These are phyloP conservation scores for Gossypium armourianum DNA, from an alignment of 441 rosid species.

Conservation along the genomic window DNA sequence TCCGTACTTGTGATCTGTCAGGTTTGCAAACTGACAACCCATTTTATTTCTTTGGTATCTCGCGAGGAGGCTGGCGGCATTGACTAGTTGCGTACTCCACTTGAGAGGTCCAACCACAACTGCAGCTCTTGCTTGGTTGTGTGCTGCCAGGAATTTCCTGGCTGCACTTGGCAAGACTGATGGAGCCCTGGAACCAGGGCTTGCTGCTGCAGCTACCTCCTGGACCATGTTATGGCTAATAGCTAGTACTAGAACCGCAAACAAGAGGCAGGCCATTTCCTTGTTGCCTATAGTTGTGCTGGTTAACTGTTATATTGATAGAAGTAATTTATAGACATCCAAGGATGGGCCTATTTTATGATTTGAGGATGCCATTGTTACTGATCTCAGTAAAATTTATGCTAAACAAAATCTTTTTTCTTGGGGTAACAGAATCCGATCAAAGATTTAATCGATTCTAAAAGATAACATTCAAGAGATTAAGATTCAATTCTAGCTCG, in stretches of 20 bases:
- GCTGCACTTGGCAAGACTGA: constrained; percentile 23
- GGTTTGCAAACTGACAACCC: constrained; percentile 60
- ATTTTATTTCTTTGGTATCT: constrained; percentile 52
- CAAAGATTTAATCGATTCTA: neutral
- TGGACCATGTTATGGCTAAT: constrained; percentile 18
- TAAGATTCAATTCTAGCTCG: neutral
- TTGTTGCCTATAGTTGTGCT: constrained; percentile 10
- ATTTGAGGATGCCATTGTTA: neutral
- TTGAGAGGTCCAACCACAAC: constrained; percentile 51
- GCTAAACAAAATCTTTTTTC: neutral
- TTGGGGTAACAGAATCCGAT: neutral
- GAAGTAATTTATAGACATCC: constrained; percentile 6
- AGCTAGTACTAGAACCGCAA: constrained; percentile 26
- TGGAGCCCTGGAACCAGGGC: constrained; percentile 4
- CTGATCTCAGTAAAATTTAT: neutral
- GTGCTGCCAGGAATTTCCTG: constrained; percentile 44
- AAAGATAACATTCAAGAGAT: neutral
- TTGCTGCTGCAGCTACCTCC: constrained; percentile 18
- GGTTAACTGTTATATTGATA: constrained; percentile 9
- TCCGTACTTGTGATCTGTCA: constrained; percentile 43
- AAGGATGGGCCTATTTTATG: neutral
- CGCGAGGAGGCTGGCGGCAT: constrained; percentile 34
- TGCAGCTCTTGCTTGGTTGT: constrained; percentile 60
- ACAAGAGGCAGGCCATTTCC: constrained; percentile 19
- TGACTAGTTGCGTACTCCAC: constrained; percentile 52